Evolutionary conservation across 768 basidiomycete species (phyloP).

Genomic region (Panaeolus papilionaceus): DNA sequence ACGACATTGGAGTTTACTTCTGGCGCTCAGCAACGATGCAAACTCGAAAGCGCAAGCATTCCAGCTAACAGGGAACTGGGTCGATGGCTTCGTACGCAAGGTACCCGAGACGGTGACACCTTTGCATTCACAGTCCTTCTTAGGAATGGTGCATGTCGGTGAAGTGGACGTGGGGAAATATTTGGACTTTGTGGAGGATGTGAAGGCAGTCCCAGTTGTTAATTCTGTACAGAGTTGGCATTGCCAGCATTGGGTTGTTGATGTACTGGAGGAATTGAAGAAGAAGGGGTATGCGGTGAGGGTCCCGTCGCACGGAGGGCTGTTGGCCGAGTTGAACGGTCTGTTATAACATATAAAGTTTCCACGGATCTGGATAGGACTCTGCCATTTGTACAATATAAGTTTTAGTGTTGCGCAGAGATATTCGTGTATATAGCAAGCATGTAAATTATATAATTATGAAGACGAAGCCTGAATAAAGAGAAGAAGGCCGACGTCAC

Average conservation of each 20-base stretch:
- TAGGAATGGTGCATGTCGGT: constrained; percentile 13
- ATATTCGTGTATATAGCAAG: background rate
- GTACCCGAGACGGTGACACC: constrained; percentile 12
- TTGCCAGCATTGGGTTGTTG: constrained; percentile 20
- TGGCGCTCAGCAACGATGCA: constrained; percentile 1
- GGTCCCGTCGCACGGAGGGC: background rate
- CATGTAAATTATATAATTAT: background rate
- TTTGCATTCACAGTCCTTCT: background rate
- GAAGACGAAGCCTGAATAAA: background rate
- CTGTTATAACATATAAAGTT: background rate
- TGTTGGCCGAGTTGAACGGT: background rate
- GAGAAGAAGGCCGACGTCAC: background rate
- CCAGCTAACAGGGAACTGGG: constrained; percentile 2
- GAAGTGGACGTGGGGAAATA: constrained; percentile 7
- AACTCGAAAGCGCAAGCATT: constrained; percentile 12
- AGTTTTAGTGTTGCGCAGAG: background rate
- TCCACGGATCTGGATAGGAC: background rate
- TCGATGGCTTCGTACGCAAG: background rate
- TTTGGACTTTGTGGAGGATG: constrained; percentile 8
- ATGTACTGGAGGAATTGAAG: constrained; percentile 16
- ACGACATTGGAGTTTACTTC: constrained; percentile 4
- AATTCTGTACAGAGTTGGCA: constrained; percentile 9
- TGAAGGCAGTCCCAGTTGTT: constrained; percentile 12
- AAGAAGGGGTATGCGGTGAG: constrained; percentile 8
- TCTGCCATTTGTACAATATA: background rate